These are phyloP conservation scores for Elongisporangium undulatum DNA, from an alignment of 352 stramenopile species.

Conservation along the genomic window DNA sequence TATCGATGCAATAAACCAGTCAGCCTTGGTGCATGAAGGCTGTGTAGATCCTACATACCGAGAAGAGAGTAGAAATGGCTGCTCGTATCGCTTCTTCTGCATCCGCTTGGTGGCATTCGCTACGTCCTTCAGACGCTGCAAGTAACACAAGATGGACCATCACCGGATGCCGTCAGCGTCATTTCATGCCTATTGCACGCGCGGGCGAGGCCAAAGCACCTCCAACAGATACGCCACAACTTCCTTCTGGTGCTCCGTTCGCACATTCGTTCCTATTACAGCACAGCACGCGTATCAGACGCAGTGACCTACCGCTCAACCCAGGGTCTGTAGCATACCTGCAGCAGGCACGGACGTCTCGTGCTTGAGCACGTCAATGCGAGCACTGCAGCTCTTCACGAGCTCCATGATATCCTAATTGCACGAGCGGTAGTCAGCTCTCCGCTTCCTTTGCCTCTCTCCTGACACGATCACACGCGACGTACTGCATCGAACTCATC, in stretches of 20 bases:
- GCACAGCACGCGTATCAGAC: not conserved
- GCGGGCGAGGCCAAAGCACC: slow-evolving; percentile 15
- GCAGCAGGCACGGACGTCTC: slow-evolving; percentile 15
- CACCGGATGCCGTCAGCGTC: not conserved
- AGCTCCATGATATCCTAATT: slow-evolving; percentile 72
- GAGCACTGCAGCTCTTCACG: slow-evolving; percentile 58
- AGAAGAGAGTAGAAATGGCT: slow-evolving; percentile 62
- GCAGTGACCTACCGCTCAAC: too few species aligned
- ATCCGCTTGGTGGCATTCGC: slow-evolving; percentile 60
- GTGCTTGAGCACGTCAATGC: slow-evolving; percentile 54
- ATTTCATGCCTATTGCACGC: not conserved
- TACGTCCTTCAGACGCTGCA: slow-evolving; percentile 60
- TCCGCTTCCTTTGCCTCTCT: not conserved
- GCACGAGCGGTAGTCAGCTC: not conserved
- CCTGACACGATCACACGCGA: not conserved
- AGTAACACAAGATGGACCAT: not conserved
- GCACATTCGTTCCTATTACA: slow-evolving; percentile 13
- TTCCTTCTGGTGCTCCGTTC: slow-evolving; percentile 57
- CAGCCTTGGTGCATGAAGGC: not conserved
- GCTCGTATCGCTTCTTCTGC: slow-evolving; percentile 63
- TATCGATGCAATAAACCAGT: slow-evolving; percentile 9
- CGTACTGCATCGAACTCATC: slow-evolving; percentile 69
- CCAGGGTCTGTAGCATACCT: too few species aligned
- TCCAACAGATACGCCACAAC: slow-evolving; percentile 70
- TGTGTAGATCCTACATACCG: slow-evolving; percentile 19